phyloP scores from a whole-genome alignment of 345 rosid genomes.

The Dovyalis caffra region DNA sequence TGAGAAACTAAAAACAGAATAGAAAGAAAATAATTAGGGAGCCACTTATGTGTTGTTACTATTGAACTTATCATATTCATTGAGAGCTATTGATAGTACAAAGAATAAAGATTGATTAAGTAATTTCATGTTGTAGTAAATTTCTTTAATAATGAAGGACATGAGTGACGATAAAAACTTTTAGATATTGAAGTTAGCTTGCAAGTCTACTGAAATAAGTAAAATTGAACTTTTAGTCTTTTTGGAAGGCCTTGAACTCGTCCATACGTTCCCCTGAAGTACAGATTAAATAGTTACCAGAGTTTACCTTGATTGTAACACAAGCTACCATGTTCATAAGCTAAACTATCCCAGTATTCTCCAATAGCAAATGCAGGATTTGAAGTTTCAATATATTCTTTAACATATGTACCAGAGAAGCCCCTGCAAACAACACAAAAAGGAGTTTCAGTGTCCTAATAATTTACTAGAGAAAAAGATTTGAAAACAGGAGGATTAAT shows the following conservation, averaged over 20 bases:
- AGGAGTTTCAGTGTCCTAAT: neutral
- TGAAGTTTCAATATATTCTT: slow-evolving; percentile 50
- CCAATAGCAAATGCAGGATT: slow-evolving; percentile 52
- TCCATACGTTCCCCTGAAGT: neutral
- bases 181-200: no score
- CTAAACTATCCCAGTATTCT: slow-evolving; percentile 55
- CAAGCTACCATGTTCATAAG: slow-evolving; percentile 46
- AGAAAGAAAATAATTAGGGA: no score
- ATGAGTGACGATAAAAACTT: no score
- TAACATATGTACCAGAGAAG: slow-evolving; percentile 45
- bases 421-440: slow-evolving; percentile 36
- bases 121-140: no score
- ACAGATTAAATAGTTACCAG: neutral
- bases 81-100: no score
- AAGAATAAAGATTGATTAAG: no score
- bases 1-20: no score
- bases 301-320: slow-evolving; percentile 51
- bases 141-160: no score
- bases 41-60: no score
- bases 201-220: no score
- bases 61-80: no score
- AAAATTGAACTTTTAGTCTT: neutral
- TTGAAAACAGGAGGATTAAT: neutral
- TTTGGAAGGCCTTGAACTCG: neutral
- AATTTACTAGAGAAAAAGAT: neutral